Percentiles rank a stretch among this genome's conserved stretches.
These are phyloP conservation scores for Candida chilensis DNA, from an alignment of 805 yeast species.

Conservation along the genomic window DNA sequence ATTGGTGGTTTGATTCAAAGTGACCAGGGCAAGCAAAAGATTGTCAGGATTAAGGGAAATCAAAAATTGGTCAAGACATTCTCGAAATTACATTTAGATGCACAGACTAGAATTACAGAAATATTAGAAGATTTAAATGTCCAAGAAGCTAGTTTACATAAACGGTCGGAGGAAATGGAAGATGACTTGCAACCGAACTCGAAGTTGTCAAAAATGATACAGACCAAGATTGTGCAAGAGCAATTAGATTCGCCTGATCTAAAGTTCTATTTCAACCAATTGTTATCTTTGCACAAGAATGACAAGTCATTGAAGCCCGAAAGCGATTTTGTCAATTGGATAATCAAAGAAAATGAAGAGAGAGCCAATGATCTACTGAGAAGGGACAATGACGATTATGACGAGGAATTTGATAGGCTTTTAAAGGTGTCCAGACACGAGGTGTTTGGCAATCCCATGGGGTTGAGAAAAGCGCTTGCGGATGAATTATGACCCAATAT, in stretches of 20 bases:
- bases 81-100: conserved; percentile 7
- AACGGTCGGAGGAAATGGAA: conserved; percentile 2
- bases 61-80: conserved; percentile 12
- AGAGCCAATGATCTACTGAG: conserved; percentile 12
- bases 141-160: conserved; percentile 24
- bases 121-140: conserved; percentile 36
- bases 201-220: conserved; percentile 4
- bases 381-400: conserved; percentile 11
- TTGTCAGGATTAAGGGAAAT: conserved; percentile 9
- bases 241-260: neutral
- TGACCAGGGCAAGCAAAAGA: conserved; percentile 16
- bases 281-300: conserved; percentile 21
- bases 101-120: conserved; percentile 29
- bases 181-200: conserved; percentile 1
- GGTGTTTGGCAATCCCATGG: conserved; percentile 74
- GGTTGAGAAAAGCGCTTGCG: conserved; percentile 47
- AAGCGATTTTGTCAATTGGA: conserved; percentile 54
- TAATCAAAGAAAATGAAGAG: conserved; percentile 33
- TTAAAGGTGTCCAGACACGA: conserved; percentile 34
- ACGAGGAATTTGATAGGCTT: conserved; percentile 14
- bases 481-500: conserved; percentile 50
- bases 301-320: conserved; percentile 15
- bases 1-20: conserved; percentile 34
- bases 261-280: conserved; percentile 5
- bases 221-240: neutral